Conservation (phyloP, 352 stramenopile genomes). For the Globisporangium orthogonon region DNA sequence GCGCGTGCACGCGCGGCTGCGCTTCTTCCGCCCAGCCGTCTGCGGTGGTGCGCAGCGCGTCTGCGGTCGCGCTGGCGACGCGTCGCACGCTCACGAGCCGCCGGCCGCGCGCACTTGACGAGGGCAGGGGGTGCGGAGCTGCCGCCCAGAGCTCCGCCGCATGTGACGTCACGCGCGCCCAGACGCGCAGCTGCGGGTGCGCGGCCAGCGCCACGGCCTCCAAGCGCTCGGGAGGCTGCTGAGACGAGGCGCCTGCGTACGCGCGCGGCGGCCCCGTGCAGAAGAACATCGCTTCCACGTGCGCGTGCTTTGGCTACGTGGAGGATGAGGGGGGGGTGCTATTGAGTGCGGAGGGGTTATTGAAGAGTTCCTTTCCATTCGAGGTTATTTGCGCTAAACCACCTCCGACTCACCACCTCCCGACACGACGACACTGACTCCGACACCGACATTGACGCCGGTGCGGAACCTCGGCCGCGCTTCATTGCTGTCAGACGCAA, state of each 20-base stretch:
- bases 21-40: no score
- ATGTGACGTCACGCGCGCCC: slow-evolving; percentile 46
- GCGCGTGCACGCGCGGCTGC: slow-evolving; percentile 33
- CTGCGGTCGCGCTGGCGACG: slow-evolving; percentile 15
- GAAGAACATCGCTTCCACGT: slow-evolving; percentile 47
- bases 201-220: slow-evolving; percentile 51
- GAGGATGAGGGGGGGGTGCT: no score
- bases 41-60: slow-evolving; percentile 1
- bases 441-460: no score
- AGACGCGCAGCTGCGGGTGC: slow-evolving; percentile 40
- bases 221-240: slow-evolving; percentile 11
- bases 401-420: no score
- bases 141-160: slow-evolving; percentile 46
- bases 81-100: slow-evolving; percentile 32
- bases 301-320: no score
- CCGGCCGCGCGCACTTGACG: slow-evolving; percentile 24
- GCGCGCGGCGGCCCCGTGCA: slow-evolving; percentile 58
- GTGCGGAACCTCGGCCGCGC: no score
- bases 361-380: no score
- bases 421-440: no score
- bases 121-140: slow-evolving; percentile 10
- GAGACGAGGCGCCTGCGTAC: slow-evolving; percentile 23
- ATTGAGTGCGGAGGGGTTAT: no score
- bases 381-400: no score
- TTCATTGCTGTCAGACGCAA: no score